Conservation (phyloP, 768 basidiomycete species). For the Stropharia rugosoannulata region DNA sequence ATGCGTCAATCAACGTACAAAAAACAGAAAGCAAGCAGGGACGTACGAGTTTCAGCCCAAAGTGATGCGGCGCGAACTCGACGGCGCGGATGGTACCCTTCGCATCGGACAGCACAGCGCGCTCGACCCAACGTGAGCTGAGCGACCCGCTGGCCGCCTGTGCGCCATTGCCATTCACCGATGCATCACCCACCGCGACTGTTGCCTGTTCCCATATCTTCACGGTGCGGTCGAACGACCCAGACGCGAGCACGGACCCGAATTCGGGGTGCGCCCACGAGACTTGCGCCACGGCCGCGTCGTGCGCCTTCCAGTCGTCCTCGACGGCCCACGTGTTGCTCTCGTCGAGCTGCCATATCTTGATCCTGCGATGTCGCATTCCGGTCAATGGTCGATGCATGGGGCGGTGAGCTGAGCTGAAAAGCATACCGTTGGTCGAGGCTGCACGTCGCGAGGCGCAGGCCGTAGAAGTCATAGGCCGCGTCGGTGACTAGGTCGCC, state of each 20-base stretch:
- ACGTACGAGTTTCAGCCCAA: conserved; percentile 85
- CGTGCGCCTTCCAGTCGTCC: conserved; percentile 86
- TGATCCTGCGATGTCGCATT: conserved; percentile 53
- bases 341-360: conserved; percentile 82
- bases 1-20: neutral
- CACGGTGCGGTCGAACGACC: conserved; percentile 88
- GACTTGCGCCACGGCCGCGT: conserved; percentile 36
- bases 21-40: neutral
- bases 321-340: conserved; percentile 76
- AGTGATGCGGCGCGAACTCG: conserved; percentile 85
- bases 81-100: conserved; percentile 83
- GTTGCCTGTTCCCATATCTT: conserved; percentile 86
- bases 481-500: conserved; percentile 83
- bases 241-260: conserved; percentile 82
- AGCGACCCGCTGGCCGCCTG: conserved; percentile 6
- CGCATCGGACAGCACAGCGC: conserved; percentile 76
- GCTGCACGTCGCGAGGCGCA: conserved; percentile 75
- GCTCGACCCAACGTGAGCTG: conserved; percentile 67
- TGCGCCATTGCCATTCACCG: conserved; percentile 18
- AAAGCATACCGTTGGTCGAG: conserved; percentile 71
- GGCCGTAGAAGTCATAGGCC: conserved; percentile 89
- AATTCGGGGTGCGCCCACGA: conserved; percentile 95
- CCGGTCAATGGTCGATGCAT: conserved; percentile 7
- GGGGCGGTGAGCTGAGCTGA: neutral
- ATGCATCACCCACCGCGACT: conserved; percentile 22